phyloP scores from a whole-genome alignment of 352 stramenopile genomes.

The Saprolegnia diclina region DNA sequence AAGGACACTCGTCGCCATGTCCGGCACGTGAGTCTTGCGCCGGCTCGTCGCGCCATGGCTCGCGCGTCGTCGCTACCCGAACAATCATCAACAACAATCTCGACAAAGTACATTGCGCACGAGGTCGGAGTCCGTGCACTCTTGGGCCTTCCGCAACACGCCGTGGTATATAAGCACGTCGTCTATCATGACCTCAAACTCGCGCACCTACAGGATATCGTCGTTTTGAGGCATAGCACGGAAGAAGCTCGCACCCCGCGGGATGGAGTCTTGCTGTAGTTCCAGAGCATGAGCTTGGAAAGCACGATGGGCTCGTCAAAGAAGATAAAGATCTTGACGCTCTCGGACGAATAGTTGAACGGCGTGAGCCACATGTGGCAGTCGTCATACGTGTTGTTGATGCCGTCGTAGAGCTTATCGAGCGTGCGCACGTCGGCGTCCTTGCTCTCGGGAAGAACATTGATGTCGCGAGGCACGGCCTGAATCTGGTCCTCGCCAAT shows the following conservation, averaged over 20 bases:
- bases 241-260: conserved; percentile 58
- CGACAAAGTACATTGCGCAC: conserved; percentile 24
- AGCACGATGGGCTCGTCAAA: conserved; percentile 69
- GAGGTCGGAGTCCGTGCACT: conserved; percentile 30
- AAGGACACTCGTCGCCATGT: conserved; percentile 64
- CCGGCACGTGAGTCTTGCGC: conserved; percentile 39
- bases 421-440: conserved; percentile 45
- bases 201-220: not conserved
- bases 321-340: conserved; percentile 62
- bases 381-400: conserved; percentile 67
- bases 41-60: conserved; percentile 39
- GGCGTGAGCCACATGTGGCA: conserved; percentile 62
- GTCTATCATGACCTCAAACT: not conserved
- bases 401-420: conserved; percentile 55
- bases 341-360: not conserved
- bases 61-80: conserved; percentile 41
- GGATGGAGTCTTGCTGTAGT: conserved; percentile 82
- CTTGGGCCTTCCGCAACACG: conserved; percentile 39
- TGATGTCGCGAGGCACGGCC: conserved; percentile 38
- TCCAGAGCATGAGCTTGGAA: conserved; percentile 85
- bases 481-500: conserved; percentile 9
- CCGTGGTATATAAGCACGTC: conserved; percentile 17
- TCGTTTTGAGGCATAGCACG: conserved; percentile 27
- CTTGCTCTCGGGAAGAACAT: conserved; percentile 48
- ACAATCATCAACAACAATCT: conserved; percentile 23